A percentile compares a stretch with the other conserved stretches of the same genome.
Evolutionary conservation across 2,329 filamentous ascomycete genomes (phyloP).

Genomic region (Westerdykella ornata): DNA sequence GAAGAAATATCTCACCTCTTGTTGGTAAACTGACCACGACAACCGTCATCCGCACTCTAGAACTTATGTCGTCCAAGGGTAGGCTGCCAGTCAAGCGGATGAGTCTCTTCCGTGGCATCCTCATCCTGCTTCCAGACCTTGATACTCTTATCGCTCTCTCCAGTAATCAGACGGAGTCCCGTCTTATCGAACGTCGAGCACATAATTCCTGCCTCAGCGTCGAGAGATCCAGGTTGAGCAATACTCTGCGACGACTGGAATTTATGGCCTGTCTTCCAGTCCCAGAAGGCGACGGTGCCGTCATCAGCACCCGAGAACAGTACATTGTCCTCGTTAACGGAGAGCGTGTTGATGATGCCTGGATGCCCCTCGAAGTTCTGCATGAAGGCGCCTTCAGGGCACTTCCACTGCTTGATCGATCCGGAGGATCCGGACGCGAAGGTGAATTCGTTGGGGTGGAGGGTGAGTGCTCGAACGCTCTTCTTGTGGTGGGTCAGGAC

Average conservation of each 20-base stretch:
- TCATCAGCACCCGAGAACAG: conserved; percentile 94
- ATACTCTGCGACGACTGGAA: conserved; percentile 88
- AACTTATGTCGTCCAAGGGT: conserved; percentile 69
- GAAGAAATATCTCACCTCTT: no score
- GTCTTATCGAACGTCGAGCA: conserved; percentile 87
- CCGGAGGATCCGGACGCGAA: conserved; percentile 89
- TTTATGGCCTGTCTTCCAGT: conserved; percentile 93
- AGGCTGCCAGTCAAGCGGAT: conserved; percentile 89
- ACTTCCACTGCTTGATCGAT: conserved; percentile 99
- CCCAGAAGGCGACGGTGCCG: conserved; percentile 95
- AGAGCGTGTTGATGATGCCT: conserved; percentile 87
- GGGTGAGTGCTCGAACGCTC: conserved; percentile 75
- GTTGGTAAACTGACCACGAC: no score
- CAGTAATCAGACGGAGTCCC: conserved; percentile 81
- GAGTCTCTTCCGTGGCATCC: conserved; percentile 79
- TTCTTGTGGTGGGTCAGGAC: conserved; percentile 98
- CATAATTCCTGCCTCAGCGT: conserved; percentile 93
- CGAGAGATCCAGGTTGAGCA: conserved; percentile 86
- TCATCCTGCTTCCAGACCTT: conserved; percentile 98
- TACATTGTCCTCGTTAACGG: conserved; percentile 91
- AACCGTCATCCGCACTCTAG: conserved; percentile 4
- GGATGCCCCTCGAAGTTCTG: conserved; percentile 98
- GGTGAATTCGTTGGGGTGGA: conserved; percentile 89
- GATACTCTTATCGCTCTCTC: conserved; percentile 86
- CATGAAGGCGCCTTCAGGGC: conserved; percentile 96